Conservation (phyloP, 306 rosid species). For the Cucurbita ficifolia region DNA sequence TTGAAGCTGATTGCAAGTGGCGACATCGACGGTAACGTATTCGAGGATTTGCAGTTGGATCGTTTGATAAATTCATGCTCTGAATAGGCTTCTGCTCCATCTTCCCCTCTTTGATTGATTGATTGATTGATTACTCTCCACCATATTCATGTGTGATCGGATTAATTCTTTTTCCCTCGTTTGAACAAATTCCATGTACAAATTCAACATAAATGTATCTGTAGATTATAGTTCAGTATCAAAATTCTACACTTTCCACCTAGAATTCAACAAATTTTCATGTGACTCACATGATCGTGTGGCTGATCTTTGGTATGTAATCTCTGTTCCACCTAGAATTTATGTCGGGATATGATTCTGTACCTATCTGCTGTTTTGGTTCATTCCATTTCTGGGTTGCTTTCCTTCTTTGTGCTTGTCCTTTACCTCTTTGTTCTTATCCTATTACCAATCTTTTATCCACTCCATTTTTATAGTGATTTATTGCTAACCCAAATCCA, state of each 20-base stretch:
- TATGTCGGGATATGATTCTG: not conserved
- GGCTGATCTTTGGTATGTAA: not conserved
- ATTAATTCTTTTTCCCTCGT: not conserved
- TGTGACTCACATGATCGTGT: not conserved
- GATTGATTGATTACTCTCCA: not conserved
- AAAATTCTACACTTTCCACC: not conserved
- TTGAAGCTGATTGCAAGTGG: slow-evolving; percentile 31
- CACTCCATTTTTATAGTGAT: not conserved
- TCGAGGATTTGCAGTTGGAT: slow-evolving; percentile 31
- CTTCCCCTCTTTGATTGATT: not conserved
- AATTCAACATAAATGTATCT: not conserved
- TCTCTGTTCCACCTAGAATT: not conserved
- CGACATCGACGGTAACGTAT: not conserved
- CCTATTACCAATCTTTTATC: not conserved
- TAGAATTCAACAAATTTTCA: not conserved
- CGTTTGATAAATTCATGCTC: slow-evolving; percentile 19
- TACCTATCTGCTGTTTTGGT: not conserved
- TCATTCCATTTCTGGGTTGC: not conserved
- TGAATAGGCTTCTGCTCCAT: not conserved
- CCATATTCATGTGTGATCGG: not conserved
- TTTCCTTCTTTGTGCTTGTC: not conserved
- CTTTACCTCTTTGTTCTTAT: not conserved
- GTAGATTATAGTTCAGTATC: not conserved
- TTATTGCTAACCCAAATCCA: too few species aligned
- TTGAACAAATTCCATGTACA: not conserved